Evolutionary conservation across 176 grass and related monocot species (phyloP).

Genomic region (Paspalum notatum): DNA sequence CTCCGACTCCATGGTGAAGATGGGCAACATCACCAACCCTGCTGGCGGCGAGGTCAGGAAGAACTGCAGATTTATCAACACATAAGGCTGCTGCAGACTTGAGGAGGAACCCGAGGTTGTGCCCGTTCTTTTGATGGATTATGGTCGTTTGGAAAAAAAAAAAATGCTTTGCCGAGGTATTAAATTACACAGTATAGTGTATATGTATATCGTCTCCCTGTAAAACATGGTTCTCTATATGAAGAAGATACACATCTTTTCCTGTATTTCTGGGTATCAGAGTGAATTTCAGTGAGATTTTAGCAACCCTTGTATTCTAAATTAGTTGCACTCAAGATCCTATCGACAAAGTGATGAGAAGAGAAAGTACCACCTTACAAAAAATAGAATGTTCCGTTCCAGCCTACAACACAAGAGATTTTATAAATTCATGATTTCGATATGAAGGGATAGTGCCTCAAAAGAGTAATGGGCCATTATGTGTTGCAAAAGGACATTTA

Average conservation of each 20-base stretch:
- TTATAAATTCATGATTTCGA: too few relatives aligned
- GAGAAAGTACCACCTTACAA: too few relatives aligned
- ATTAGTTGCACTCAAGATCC: too few relatives aligned
- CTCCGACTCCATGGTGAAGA: constrained; percentile 96
- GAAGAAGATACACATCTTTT: constrained; percentile 20
- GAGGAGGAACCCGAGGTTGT: constrained; percentile 7
- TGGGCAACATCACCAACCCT: constrained; percentile 95
- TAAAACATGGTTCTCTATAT: constrained; percentile 14
- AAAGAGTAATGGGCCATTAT: too few relatives aligned
- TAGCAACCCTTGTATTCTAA: too few relatives aligned
- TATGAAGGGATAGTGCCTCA: too few relatives aligned
- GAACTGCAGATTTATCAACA: constrained; percentile 96
- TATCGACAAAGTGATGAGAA: too few relatives aligned
- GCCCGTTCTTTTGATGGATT: constrained; percentile 30
- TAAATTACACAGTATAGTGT: constrained; percentile 15
- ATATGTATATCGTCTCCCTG: not conserved
- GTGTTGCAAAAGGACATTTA: too few relatives aligned
- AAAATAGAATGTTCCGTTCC: too few relatives aligned
- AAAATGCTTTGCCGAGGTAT: constrained; percentile 34
- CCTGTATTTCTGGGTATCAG: constrained; percentile 4
- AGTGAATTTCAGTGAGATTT: too few relatives aligned
- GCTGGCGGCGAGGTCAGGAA: constrained; percentile 88
- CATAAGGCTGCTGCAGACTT: constrained; percentile 27
- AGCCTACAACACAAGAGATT: too few relatives aligned
- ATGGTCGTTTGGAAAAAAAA: constrained; percentile 30